Evolutionary conservation across 164 flowering plant species (phyloP), one percentile per base, ranked within the genome.

Genomic region (Vitis cinerea): DNA sequence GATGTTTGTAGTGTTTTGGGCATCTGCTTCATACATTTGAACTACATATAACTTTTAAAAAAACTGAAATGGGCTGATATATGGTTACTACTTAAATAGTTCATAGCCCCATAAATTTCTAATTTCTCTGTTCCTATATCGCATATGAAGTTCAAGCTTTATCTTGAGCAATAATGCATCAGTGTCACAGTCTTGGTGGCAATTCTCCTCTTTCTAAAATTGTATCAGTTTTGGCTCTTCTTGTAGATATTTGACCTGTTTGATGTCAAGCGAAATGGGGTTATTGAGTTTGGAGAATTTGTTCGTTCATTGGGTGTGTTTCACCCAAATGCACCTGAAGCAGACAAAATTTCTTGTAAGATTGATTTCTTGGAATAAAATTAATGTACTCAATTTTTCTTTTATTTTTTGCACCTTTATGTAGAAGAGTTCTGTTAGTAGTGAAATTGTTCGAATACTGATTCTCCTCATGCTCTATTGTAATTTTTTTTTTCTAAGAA

Each of bases 201-300:
- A 29, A 29, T 3, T 9, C 52, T 19, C 51, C 29, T 50, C 10
- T 12, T 53, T 64, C 47, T 30, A 37, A 62, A 16, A 1, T 47
- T 16, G 47, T 52, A 6, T 30, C 11, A 5, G 49, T 48, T 8
- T 55, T 37, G 19, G 10, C 5, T 16, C 14, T 29, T 19, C 49
- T 50, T 76, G 73, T 53, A 92, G 97, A 83, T 90, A 65, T 92
- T 92, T 74, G 92, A 92, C 75, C 59, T 89, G 59, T 92, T 92
- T 82, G 96, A 90, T 80, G 64, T 83, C 65, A 92, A 92, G 65
- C 84, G 79, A 30, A 88, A 92, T 69, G 97, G 97, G n/a, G 96
- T 88, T n/a, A 88, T 92, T 19, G 96, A 92, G 51, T 89, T 89
- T 80, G 98, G 93, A 17, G 98, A 92, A 71, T 92, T 92, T 78